These are phyloP conservation scores for Fusarium euwallaceae DNA, from an alignment of 2,329 filamentous ascomycete species.

Conservation along the genomic window DNA sequence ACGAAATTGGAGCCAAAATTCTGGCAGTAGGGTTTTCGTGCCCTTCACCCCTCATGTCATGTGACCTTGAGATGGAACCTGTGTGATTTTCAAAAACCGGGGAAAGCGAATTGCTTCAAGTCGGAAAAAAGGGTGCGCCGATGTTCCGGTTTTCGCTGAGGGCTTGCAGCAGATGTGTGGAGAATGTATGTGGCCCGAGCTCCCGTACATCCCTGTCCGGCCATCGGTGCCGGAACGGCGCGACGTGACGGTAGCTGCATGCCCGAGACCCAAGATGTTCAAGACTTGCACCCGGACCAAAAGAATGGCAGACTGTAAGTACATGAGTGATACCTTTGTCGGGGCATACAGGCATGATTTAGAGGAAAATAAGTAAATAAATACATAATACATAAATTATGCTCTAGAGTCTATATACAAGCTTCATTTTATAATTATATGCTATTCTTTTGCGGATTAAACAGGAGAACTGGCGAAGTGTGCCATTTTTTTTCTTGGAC, in stretches of 20 bases:
- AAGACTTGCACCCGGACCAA: too few species aligned
- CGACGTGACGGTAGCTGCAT: not conserved
- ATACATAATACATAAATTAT: too few species aligned
- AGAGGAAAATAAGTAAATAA: too few species aligned
- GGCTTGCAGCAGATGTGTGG: not conserved
- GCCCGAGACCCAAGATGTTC: not conserved
- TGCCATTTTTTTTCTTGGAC: too few species aligned
- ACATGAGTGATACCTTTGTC: too few species aligned
- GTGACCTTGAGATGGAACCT: slow-evolving; percentile 40
- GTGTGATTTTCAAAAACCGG: slow-evolving; percentile 11
- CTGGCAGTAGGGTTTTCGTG: slow-evolving; percentile 56
- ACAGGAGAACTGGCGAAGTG: too few species aligned
- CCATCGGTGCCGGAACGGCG: not conserved
- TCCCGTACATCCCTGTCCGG: not conserved
- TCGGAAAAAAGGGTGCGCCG: slow-evolving; percentile 9
- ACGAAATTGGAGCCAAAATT: slow-evolving; percentile 52
- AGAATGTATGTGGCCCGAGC: not conserved
- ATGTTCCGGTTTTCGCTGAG: slow-evolving; percentile 7
- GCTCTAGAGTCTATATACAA: too few species aligned
- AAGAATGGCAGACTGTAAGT: too few species aligned
- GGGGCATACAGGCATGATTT: too few species aligned
- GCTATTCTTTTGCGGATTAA: too few species aligned
- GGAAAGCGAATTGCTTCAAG: not conserved
- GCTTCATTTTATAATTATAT: too few species aligned
- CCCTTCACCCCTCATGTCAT: slow-evolving; percentile 54